These are phyloP conservation scores for Symmetrospora coprosmae DNA, from an alignment of 768 basidiomycete species.

Conservation along the genomic window DNA sequence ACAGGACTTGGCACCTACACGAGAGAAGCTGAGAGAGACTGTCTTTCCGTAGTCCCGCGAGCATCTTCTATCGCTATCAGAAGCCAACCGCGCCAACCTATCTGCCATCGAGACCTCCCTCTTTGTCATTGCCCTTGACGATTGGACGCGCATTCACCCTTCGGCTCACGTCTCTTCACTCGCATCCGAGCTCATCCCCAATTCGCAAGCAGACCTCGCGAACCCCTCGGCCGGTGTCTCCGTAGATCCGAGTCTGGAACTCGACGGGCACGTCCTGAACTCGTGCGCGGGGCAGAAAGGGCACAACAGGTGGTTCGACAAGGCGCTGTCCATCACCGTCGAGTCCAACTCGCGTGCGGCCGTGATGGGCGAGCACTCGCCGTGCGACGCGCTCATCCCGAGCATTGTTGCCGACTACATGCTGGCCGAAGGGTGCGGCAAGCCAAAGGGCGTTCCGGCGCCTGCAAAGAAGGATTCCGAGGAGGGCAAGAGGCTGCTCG, in stretches of 20 bases:
- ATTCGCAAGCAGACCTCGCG: background rate
- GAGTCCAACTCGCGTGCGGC: constrained; percentile 74
- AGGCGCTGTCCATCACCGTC: constrained; percentile 63
- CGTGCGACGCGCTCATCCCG: constrained; percentile 77
- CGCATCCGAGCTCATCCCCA: background rate
- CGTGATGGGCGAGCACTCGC: constrained; percentile 77
- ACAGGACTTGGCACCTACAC: background rate
- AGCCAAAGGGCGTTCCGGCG: constrained; percentile 11
- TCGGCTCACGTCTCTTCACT: constrained; percentile 29
- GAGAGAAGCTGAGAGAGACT: too few relatives aligned
- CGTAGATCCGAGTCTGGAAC: constrained; percentile 34
- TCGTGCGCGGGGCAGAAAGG: constrained; percentile 51
- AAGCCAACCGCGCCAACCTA: constrained; percentile 50
- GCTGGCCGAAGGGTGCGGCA: constrained; percentile 53
- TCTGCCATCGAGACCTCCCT: constrained; percentile 57
- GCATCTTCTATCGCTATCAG: constrained; percentile 53
- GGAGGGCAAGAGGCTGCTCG: constrained; percentile 26
- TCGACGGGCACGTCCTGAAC: constrained; percentile 63
- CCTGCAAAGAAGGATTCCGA: constrained; percentile 3
- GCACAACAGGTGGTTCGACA: constrained; percentile 81
- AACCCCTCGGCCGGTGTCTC: constrained; percentile 23
- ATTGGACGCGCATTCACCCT: constrained; percentile 45
- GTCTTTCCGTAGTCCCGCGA: constrained; percentile 70
- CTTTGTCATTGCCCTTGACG: constrained; percentile 68
- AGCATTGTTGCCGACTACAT: constrained; percentile 74